Evolutionary conservation across 2,329 filamentous ascomycete genomes (phyloP), one percentile per base, ranked within the genome.

Genomic region (Xylaria sp.): DNA sequence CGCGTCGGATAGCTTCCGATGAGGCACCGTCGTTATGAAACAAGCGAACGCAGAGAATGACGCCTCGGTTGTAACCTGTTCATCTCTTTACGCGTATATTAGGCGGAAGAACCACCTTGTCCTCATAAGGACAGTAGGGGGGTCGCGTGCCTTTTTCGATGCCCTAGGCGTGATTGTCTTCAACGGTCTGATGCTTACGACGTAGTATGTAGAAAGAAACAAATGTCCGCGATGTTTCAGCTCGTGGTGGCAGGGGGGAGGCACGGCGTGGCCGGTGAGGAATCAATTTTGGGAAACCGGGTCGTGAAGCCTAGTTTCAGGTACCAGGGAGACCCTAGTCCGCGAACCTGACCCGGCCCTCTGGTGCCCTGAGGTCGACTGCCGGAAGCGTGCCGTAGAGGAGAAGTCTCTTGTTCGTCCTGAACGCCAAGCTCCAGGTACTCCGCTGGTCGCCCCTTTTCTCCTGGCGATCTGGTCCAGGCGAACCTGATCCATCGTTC

Each of bases 1-100:
- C 59, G 56, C 59, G 59, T 59, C 63, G 65, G 65, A 59, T 66
- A 52, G 53, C 55, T 65, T 65, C 65, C 65, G 63, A 61, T 52
- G 60, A 59, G 59, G 54, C 48, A 59, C 53, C 39, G 50, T n/a
- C 17, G 17, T 16, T 44, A 21, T 44, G 46, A 60, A 54, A 57
- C 42, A 48, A 51, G 57, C 54, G 56, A 52, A 52, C 54, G 59
- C 57, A 54, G 57, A 57, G 57, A 60, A 57, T 4, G 41, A 26
- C n/a, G 41, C 22, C 22, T 26, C 22, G 4, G 18, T 16, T 13
- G 29, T 34, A 34, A 13, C 29, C 16, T 34, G 3, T 26, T 26
- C 5, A 6, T 26, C 5, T 26, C 11, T 26, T 26, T 6, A 26
- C 11, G n/a, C n/a, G 16, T 34, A 6, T 34, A 34, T 13, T 34